phyloP scores from a whole-genome alignment of 768 basidiomycete species.

The Clavulina sp. region DNA sequence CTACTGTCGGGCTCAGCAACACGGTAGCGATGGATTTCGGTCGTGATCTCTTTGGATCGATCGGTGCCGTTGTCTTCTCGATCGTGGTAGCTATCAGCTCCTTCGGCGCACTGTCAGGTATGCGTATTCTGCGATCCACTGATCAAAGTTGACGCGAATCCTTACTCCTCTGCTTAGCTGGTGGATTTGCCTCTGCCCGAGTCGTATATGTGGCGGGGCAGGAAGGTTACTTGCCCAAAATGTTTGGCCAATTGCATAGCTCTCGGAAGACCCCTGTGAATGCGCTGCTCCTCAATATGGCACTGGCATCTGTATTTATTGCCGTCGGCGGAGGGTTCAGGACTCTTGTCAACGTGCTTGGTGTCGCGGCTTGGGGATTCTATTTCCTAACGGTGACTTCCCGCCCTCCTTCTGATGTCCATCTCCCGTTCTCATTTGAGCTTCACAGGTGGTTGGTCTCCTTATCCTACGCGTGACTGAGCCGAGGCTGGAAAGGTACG shows the following conservation, averaged over 20 bases:
- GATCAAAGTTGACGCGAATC: not conserved
- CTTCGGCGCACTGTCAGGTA: conserved; percentile 86
- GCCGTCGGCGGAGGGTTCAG: conserved; percentile 78
- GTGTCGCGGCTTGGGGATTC: conserved; percentile 74
- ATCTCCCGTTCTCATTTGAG: not conserved
- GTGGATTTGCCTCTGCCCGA: conserved; percentile 60
- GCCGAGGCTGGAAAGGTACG: conserved; percentile 47
- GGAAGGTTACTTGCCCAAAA: conserved; percentile 68
- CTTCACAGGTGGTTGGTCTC: conserved; percentile 59
- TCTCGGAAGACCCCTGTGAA: conserved; percentile 74
- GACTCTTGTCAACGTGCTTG: conserved; percentile 75
- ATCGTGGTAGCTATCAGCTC: conserved; percentile 86
- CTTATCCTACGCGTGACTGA: conserved; percentile 81
- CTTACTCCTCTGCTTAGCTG: conserved; percentile 25
- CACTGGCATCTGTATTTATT: conserved; percentile 61
- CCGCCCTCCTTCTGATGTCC: not conserved
- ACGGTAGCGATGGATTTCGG: conserved; percentile 90
- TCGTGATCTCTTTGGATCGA: conserved; percentile 60
- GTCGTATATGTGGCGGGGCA: conserved; percentile 79
- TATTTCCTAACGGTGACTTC: conserved; percentile 62
- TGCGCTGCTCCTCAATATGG: conserved; percentile 64
- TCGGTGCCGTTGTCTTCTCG: conserved; percentile 79
- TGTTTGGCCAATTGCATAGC: conserved; percentile 64
- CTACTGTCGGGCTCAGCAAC: conserved; percentile 57
- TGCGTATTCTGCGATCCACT: conserved; percentile 8